Evolutionary conservation across 176 grass and related monocot genomes (phyloP).

Genomic region (Olyra latifolia): DNA sequence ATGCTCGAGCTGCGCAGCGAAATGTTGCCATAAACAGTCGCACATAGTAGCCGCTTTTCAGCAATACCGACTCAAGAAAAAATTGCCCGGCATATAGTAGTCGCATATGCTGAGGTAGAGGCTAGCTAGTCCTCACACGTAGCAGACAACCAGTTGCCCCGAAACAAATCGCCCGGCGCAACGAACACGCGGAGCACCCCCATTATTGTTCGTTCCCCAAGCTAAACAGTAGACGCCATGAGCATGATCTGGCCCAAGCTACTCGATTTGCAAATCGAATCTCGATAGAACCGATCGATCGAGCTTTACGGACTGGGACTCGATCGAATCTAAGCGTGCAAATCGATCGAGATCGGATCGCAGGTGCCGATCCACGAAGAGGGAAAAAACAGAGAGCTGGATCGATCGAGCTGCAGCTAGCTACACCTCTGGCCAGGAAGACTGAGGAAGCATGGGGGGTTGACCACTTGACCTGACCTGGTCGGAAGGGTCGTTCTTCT

Average conservation of each 20-base stretch:
- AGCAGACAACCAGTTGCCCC: neutral
- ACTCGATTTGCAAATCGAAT: neutral
- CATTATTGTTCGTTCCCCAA: neutral
- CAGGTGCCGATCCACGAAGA: neutral
- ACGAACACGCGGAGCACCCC: neutral
- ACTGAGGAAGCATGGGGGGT: conserved; percentile 14
- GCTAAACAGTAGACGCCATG: neutral
- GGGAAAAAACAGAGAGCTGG: conserved; percentile 14
- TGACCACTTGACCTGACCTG: conserved; percentile 52
- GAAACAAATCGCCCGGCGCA: neutral
- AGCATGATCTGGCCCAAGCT: neutral
- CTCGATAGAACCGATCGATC: neutral
- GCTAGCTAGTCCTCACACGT: neutral
- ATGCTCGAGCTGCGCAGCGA: neutral
- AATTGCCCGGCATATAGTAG: too few relatives aligned
- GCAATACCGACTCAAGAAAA: neutral
- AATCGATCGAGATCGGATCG: neutral
- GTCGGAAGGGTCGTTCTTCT: conserved; percentile 76
- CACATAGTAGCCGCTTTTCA: neutral
- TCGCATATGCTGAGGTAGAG: too few relatives aligned
- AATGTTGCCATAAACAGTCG: neutral
- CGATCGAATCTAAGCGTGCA: neutral
- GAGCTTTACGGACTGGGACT: neutral
- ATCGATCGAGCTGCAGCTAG: conserved; percentile 18
- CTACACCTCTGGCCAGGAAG: neutral